Evolutionary conservation across 768 basidiomycete genomes (phyloP).

Genomic region (Hygrophorus pudorinus): DNA sequence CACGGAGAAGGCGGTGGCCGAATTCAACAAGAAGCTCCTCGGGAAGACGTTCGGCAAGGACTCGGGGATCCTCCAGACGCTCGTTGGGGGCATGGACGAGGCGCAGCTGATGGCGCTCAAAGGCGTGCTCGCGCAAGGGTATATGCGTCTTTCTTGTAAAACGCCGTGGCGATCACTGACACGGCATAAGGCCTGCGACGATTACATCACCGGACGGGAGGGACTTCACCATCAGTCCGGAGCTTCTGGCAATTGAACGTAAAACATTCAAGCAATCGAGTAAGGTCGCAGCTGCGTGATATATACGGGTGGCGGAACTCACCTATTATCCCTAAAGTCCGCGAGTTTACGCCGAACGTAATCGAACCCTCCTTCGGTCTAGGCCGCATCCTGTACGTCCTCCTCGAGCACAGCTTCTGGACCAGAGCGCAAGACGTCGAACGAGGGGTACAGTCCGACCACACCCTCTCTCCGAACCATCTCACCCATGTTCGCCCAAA

Average conservation of each 20-base stretch:
- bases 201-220: conserved; percentile 52
- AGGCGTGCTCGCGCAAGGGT: conserved; percentile 69
- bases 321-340: conserved; percentile 39
- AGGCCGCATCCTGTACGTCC: conserved; percentile 87
- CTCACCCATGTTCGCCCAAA: conserved; percentile 8
- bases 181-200: conserved; percentile 34
- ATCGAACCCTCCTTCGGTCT: conserved; percentile 98
- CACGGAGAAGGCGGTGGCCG: conserved; percentile 67
- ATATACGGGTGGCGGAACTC: too few relatives aligned
- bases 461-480: too few relatives aligned
- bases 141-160: conserved; percentile 16
- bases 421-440: conserved; percentile 84
- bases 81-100: conserved; percentile 60
- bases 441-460: conserved; percentile 81
- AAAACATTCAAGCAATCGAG: conserved; percentile 85
- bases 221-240: conserved; percentile 61
- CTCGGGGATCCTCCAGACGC: conserved; percentile 52
- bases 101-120: conserved; percentile 54
- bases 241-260: conserved; percentile 66
- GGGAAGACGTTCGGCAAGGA: conserved; percentile 88
- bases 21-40: conserved; percentile 80
- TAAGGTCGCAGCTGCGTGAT: conserved; percentile 33
- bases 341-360: conserved; percentile 95
- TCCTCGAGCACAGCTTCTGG: conserved; percentile 97
- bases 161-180: neutral